Percentiles rank a stretch among this genome's conserved stretches.
Conservation (phyloP, 139 green algal genomes). For the Tetradesmus lagerheimii region DNA sequence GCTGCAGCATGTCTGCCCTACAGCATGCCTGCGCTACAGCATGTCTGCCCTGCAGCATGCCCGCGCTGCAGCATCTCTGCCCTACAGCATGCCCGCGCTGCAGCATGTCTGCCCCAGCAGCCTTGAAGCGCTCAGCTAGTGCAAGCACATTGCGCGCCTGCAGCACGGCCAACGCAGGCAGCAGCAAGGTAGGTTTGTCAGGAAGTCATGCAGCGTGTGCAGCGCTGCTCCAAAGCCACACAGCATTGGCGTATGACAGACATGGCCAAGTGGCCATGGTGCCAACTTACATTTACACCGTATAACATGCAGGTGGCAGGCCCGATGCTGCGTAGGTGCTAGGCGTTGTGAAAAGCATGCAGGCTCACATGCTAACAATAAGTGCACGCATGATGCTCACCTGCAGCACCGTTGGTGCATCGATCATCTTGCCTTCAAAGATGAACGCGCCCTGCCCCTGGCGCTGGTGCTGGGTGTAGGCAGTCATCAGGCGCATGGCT, state of each 20-base stretch:
- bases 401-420: constrained; percentile 54
- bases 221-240: too few relatives aligned
- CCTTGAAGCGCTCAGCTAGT: constrained; percentile 37
- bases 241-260: too few relatives aligned
- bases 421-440: constrained; percentile 59
- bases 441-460: constrained; percentile 51
- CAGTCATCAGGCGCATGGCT: constrained; percentile 42
- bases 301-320: too few relatives aligned
- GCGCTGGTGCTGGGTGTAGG: constrained; percentile 52
- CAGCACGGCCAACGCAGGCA: constrained; percentile 29
- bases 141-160: constrained; percentile 50
- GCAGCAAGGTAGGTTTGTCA: not conserved
- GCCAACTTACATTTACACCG: too few relatives aligned
- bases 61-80: not conserved
- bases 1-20: not conserved
- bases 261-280: too few relatives aligned
- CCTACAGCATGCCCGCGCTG: not conserved
- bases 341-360: too few relatives aligned
- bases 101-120: not conserved
- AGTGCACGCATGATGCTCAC: not conserved
- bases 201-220: too few relatives aligned
- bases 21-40: too few relatives aligned
- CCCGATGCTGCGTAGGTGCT: too few relatives aligned
- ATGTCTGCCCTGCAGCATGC: not conserved
- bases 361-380: too few relatives aligned